Evolutionary conservation across 2,329 filamentous ascomycete species (phyloP), one percentile per base, ranked within the genome.

Genomic region (Colletotrichum sp.): DNA sequence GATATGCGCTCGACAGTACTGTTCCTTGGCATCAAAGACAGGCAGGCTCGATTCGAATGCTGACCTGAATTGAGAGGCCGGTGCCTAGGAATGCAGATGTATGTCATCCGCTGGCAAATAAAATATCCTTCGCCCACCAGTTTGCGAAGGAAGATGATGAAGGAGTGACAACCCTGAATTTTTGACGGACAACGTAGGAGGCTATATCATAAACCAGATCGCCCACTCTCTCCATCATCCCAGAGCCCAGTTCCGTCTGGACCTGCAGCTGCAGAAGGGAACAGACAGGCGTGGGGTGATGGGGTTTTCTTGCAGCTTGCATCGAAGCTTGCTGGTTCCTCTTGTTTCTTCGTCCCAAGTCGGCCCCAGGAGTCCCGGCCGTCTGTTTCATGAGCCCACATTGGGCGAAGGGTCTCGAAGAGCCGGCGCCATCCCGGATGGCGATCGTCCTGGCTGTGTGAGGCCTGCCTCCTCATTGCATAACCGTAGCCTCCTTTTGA

Each of bases 361-460:
- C 36, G 66, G 24, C 18, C 48, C 55, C 28, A 62, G 28, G 28
- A 52, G 55, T 52, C 28, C 32, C 28, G 18, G 73, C 70, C 64
- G 58, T 64, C 60, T 34, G 70, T 76, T 76, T 73, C 73, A 76
- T 65, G 24, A 65, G 52, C 24, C 56, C 64, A 68, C 60, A 74
- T 60, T 52, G 28, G 70, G 70, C 70, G 58, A 73, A 73, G 70
- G 52, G 65, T 60, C 61, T 68, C 24, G 13, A 69, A 60, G 24
- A 69, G 64, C 73, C 65, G 64, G 73, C 73, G 64, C 64, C 64
- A 76, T 76, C 73, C 64, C 58, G 58, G 70, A 58, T 52, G 73
- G 13, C 48, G 73, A 76, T 73, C 73, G 66, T 30, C 34, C 67
- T 68, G 65, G 65, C 73, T 73, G 70, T 73, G 73, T 65, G 18